Conservation (phyloP, 805 yeast species). For the Starmera amethionina region DNA sequence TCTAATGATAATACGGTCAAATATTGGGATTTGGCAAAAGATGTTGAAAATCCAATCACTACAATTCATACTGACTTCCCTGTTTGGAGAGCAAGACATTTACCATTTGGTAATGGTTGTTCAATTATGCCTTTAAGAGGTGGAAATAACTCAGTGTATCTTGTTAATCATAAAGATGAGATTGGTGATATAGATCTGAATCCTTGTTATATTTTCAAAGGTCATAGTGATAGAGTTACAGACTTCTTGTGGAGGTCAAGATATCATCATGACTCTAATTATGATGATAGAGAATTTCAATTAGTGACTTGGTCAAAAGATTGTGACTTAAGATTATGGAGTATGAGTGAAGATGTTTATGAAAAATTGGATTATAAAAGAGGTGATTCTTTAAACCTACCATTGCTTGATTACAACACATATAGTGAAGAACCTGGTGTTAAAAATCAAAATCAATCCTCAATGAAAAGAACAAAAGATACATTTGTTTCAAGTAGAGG, state of each 20-base stretch:
- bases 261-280: constrained; percentile 27
- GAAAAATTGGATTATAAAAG: constrained; percentile 34
- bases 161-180: constrained; percentile 20
- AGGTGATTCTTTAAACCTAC: constrained; percentile 25
- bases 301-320: constrained; percentile 93
- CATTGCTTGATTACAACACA: constrained; percentile 33
- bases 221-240: constrained; percentile 76
- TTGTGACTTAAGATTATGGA: constrained; percentile 78
- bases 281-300: constrained; percentile 77
- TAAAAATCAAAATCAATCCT: constrained; percentile 20
- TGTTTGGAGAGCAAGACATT: constrained; percentile 75
- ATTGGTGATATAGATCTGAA: constrained; percentile 28
- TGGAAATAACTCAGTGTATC: constrained; percentile 45
- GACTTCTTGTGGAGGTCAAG: constrained; percentile 85
- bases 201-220: constrained; percentile 56
- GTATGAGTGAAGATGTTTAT: constrained; percentile 40
- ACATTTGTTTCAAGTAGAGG: constrained; percentile 31
- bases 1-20: constrained; percentile 82
- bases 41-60: constrained; percentile 36
- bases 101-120: constrained; percentile 85
- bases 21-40: constrained; percentile 59
- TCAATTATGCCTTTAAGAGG: constrained; percentile 89
- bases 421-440: constrained; percentile 42
- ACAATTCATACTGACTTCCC: constrained; percentile 72
- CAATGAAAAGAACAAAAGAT: constrained; percentile 27